A percentile compares a stretch with the other conserved stretches of the same genome.
Conservation (phyloP, 345 rosid genomes). For the Linum usitatissimum region DNA sequence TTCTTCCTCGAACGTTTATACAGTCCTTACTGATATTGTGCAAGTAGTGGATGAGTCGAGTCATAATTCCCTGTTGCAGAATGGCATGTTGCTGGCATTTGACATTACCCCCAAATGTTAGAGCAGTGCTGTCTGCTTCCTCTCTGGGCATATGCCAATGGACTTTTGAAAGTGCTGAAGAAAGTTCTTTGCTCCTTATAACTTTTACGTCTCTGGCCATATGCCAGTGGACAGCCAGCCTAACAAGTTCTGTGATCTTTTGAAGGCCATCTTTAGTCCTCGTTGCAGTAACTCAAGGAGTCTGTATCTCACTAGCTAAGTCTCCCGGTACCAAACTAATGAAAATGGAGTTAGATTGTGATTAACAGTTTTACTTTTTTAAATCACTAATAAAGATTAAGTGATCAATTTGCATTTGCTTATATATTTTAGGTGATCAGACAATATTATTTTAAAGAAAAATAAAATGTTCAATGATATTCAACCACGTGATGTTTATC, state of each 20-base stretch:
- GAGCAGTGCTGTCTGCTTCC: slow-evolving; percentile 61
- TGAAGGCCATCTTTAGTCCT: slow-evolving; percentile 52
- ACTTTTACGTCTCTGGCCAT: no score
- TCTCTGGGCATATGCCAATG: slow-evolving; percentile 71
- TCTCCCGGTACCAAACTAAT: slow-evolving; percentile 35
- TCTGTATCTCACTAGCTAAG: slow-evolving; percentile 67
- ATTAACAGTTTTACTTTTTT: no score
- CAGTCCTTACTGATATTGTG: neutral
- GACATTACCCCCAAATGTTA: slow-evolving; percentile 41
- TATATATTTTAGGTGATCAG: no score
- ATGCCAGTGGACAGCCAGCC: slow-evolving; percentile 5
- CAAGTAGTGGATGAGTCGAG: neutral
- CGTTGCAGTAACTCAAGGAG: slow-evolving; percentile 52
- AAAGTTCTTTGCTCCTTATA: slow-evolving; percentile 15
- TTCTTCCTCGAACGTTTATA: slow-evolving; percentile 1
- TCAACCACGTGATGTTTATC: no score
- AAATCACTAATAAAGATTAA: no score
- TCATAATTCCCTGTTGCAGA: slow-evolving; percentile 26
- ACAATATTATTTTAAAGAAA: no score
- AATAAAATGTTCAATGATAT: no score
- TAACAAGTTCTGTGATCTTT: slow-evolving; percentile 17
- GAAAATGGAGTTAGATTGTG: no score
- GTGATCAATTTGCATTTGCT: no score
- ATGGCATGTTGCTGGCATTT: slow-evolving; percentile 62
- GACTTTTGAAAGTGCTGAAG: slow-evolving; percentile 42